Conservation (phyloP, 1,139 yeast species). For the Debaryomyces singareniensis region DNA sequence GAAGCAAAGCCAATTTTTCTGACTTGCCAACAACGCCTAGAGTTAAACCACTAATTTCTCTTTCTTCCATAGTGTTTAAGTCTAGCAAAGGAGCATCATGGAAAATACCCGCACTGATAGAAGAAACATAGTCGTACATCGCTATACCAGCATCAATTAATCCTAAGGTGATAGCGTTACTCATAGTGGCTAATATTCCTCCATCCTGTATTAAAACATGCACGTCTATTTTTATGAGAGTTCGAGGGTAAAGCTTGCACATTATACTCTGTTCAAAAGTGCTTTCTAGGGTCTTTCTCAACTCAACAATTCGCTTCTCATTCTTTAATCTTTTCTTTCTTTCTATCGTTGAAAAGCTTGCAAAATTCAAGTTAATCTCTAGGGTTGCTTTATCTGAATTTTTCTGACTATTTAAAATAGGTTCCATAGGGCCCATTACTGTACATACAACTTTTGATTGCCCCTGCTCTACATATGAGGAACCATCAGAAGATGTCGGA, state of each 20-base stretch:
- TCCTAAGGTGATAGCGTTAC: constrained; percentile 87
- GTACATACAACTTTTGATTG: constrained; percentile 82
- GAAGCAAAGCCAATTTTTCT: constrained; percentile 71
- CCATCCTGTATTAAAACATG: constrained; percentile 90
- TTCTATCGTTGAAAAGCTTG: constrained; percentile 77
- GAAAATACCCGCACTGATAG: constrained; percentile 74
- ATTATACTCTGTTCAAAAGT: constrained; percentile 79
- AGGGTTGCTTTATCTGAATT: constrained; percentile 47
- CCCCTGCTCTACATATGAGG: constrained; percentile 89
- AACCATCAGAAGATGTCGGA: constrained; percentile 85
- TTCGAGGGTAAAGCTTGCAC: constrained; percentile 72
- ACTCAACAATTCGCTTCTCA: constrained; percentile 71
- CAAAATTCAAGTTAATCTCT: constrained; percentile 60
- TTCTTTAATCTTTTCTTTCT: constrained; percentile 60
- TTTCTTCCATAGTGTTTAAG: constrained; percentile 75
- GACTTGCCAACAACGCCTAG: constrained; percentile 80
- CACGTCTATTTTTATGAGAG: constrained; percentile 64
- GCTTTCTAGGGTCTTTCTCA: constrained; percentile 66
- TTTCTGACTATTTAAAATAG: constrained; percentile 44
- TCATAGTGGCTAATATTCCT: constrained; percentile 70
- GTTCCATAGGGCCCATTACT: constrained; percentile 89
- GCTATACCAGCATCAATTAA: constrained; percentile 93
- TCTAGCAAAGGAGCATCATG: constrained; percentile 76
- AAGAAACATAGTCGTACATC: constrained; percentile 84
- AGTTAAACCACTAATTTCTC: constrained; percentile 74